A percentile compares a stretch with the other conserved stretches of the same genome.
phyloP scores from a whole-genome alignment of 2,329 filamentous ascomycete species.

The Verticillium tricorpus region DNA sequence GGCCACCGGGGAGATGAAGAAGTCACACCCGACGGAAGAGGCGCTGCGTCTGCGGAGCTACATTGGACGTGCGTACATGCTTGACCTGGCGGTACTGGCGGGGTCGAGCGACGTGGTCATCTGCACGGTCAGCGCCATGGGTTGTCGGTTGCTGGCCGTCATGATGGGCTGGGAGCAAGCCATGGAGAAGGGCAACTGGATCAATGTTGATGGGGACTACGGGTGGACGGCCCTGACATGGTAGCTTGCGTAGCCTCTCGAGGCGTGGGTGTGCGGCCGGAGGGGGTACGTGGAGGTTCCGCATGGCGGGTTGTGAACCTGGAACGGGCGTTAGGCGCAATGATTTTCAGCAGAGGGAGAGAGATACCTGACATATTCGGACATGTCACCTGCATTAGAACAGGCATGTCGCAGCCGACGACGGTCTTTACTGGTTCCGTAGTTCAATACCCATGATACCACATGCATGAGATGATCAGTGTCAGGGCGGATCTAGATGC shows the following conservation, averaged over 20 bases:
- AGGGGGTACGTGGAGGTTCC: background rate
- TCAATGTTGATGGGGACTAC: slow-evolving; percentile 72
- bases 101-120: slow-evolving; percentile 65
- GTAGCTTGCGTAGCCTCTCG: slow-evolving; percentile 11
- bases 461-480: background rate
- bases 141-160: slow-evolving; percentile 71
- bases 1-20: slow-evolving; percentile 25
- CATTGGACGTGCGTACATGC: slow-evolving; percentile 74
- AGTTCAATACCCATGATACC: background rate
- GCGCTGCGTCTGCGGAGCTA: slow-evolving; percentile 67
- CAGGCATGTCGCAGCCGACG: background rate
- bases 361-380: background rate
- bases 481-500: background rate
- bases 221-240: slow-evolving; percentile 51
- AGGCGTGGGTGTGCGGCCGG: background rate
- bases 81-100: slow-evolving; percentile 73
- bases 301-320: background rate
- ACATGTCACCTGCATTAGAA: background rate
- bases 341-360: background rate
- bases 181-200: slow-evolving; percentile 59
- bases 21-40: slow-evolving; percentile 36
- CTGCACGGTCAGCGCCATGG: slow-evolving; percentile 69
- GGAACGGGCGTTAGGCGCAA: background rate
- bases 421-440: background rate
- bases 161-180: slow-evolving; percentile 82